Base-by-base conservation (phyloP, 768 basidiomycete genomes). In the Trametes gibbosa region DNA sequence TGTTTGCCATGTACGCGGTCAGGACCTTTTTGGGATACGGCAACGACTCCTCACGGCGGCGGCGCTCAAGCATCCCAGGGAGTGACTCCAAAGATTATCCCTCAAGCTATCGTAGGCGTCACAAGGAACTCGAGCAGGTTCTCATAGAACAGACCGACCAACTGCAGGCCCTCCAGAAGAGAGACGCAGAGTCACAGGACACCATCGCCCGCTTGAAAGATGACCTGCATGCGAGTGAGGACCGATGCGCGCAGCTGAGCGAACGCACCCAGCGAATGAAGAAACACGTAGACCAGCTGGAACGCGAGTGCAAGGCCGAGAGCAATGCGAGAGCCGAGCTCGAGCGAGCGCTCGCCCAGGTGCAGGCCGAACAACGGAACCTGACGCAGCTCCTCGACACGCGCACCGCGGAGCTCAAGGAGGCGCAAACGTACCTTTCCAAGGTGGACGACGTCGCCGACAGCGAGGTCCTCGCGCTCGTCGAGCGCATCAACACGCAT, bases 401-500 rank as follows among this genome's bases (percentile, higher is more conserved):
- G 42, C 74, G 81, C 32, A 79, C 78, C 7, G 68, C 73, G 41
- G 78, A 83, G 63, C 74, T 79, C n/a, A 73, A 76, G 42, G 78
- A 76, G 10, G 77, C 76, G 12, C 80, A 80, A 63, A 74, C 71
- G 50, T 83, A 79, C 72, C 70, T 79, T 46, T 73, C 74, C 1
- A 78, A 75, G 21, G 75, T 75, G 1, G 81, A 82, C 61, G 41
- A 68, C 1, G 70, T 77, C 50, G 76, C 82, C 2, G 75, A 74
- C 9, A 75, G 75, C 6, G 82, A 85, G 37, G 75, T 83, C 19
- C 70, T 77, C 42, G 67, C 61, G 2, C 74, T 79, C 62, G 68
- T 84, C 17, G 74, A 78, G 50, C 69, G 71, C 21, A 68, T 84
- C 25, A 79, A 84, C 48, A 69, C 77, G 2, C 76, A 79, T 60